Percentiles rank a stretch among this genome's conserved stretches.
Evolutionary conservation across 2,329 filamentous ascomycete genomes (phyloP).

Genomic region (Fusarium armeniacum): DNA sequence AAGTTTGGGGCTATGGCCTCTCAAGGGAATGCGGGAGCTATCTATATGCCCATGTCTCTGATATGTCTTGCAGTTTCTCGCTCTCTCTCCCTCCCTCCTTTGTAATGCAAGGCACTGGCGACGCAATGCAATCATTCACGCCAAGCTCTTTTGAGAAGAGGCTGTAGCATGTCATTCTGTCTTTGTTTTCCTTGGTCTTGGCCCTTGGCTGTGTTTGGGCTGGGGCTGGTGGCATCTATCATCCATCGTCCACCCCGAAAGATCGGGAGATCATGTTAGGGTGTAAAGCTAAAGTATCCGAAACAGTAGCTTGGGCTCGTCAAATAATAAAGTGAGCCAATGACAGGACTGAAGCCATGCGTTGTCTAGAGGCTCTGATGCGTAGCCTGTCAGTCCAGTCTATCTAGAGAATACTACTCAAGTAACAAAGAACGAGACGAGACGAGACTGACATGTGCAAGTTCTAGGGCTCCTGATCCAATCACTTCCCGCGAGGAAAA

Average conservation of each 20-base stretch:
- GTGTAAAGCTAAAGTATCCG: constrained; percentile 30
- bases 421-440: constrained; percentile 24
- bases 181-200: constrained; percentile 1
- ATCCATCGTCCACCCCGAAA: constrained; percentile 5
- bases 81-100: constrained; percentile 1
- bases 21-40: constrained; percentile 46
- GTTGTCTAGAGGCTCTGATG: constrained; percentile 25
- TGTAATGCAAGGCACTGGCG: constrained; percentile 2
- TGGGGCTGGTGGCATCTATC: not conserved
- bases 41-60: constrained; percentile 48
- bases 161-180: constrained; percentile 7
- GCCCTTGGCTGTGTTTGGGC: not conserved
- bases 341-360: not conserved
- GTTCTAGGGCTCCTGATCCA: constrained; percentile 14
- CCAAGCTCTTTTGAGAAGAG: constrained; percentile 29
- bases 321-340: constrained; percentile 9
- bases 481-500: constrained; percentile 25
- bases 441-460: constrained; percentile 18
- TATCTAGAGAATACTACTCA: constrained; percentile 5
- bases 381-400: constrained; percentile 4
- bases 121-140: not conserved
- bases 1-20: constrained; percentile 36
- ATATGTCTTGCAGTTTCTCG: constrained; percentile 21
- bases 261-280: constrained; percentile 18
- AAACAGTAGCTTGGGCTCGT: constrained; percentile 33